These are phyloP conservation scores for Yamadazyma scolyti DNA, from an alignment of 805 yeast species.

Conservation along the genomic window DNA sequence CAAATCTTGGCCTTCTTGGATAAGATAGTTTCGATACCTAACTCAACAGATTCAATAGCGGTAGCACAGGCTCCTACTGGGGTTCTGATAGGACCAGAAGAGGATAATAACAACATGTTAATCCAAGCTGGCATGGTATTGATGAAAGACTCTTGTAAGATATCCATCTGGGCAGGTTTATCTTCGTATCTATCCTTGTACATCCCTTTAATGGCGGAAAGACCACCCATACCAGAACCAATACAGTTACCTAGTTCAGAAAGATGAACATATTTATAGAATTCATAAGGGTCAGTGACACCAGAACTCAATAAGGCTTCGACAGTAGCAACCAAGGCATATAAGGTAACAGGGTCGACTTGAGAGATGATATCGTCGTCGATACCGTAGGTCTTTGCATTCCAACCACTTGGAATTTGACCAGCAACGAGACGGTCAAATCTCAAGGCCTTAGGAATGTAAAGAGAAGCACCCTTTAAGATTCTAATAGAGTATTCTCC, in stretches of 20 bases:
- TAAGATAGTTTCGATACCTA: slow-evolving; percentile 90
- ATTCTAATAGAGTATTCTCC: slow-evolving; percentile 91
- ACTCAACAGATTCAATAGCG: slow-evolving; percentile 94
- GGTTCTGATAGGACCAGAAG: slow-evolving; percentile 98
- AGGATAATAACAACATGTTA: slow-evolving; percentile 92
- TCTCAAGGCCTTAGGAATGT: slow-evolving; percentile 82
- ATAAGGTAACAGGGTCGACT: slow-evolving; percentile 95
- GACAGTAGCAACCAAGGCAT: slow-evolving; percentile 87
- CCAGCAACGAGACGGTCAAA: slow-evolving; percentile 80
- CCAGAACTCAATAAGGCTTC: slow-evolving; percentile 94
- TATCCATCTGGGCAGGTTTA: slow-evolving; percentile 93
- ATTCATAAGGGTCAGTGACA: slow-evolving; percentile 97
- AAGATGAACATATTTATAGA: slow-evolving; percentile 96
- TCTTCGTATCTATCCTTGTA: slow-evolving; percentile 92
- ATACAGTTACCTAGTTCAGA: slow-evolving; percentile 99
- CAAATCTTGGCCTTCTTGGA: slow-evolving; percentile 94
- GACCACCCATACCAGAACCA: slow-evolving; percentile 99
- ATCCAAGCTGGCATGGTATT: slow-evolving; percentile 99
- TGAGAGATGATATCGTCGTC: slow-evolving; percentile 88
- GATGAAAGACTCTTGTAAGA: slow-evolving; percentile 96
- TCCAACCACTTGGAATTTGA: slow-evolving; percentile 99
- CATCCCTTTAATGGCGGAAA: slow-evolving; percentile 94
- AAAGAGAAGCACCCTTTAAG: slow-evolving; percentile 88
- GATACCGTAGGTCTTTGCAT: slow-evolving; percentile 91
- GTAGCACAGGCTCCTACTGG: slow-evolving; percentile 99